A percentile compares a stretch with the other conserved stretches of the same genome.
These are phyloP conservation scores for Aspergillus glaucus DNA, from an alignment of 2,329 filamentous ascomycete species.

Conservation along the genomic window DNA sequence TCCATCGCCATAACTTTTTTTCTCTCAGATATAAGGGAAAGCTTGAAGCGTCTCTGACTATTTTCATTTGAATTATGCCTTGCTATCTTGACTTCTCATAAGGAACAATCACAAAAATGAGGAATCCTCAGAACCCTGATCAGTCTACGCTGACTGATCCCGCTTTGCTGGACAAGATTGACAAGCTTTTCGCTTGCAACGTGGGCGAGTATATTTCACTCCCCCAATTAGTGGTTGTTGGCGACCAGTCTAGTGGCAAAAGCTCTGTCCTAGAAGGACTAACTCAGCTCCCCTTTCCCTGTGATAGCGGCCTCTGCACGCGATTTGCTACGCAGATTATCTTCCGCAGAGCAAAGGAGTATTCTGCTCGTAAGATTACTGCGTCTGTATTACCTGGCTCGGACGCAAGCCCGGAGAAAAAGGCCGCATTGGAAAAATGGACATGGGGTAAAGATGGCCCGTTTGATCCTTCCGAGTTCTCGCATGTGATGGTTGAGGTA, in stretches of 20 bases:
- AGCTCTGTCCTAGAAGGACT: constrained; percentile 26
- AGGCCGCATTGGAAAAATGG: not conserved
- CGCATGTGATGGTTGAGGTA: not conserved
- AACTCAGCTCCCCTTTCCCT: constrained; percentile 24
- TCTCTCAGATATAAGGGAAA: not conserved
- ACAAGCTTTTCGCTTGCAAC: constrained; percentile 1
- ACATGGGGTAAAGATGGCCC: not conserved
- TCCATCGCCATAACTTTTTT: not conserved
- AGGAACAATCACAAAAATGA: not conserved
- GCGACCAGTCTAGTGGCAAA: constrained; percentile 31
- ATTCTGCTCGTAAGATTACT: not conserved
- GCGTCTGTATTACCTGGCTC: not conserved
- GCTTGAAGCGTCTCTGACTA: not conserved
- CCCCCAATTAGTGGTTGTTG: constrained; percentile 26
- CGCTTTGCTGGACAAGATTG: constrained; percentile 1
- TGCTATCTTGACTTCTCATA: not conserved
- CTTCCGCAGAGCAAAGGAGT: constrained; percentile 13
- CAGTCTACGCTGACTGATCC: not conserved
- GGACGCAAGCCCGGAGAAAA: not conserved
- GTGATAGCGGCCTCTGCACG: constrained; percentile 24
- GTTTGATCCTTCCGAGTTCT: not conserved
- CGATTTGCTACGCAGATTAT: constrained; percentile 28
- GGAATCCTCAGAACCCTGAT: not conserved
- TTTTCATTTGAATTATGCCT: not conserved
- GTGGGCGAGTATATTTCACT: not conserved